Percentiles rank a stretch among this genome's conserved stretches.
phyloP scores from a whole-genome alignment of 148 eudicot genomes.

The Vaccinium macrocarpon region DNA sequence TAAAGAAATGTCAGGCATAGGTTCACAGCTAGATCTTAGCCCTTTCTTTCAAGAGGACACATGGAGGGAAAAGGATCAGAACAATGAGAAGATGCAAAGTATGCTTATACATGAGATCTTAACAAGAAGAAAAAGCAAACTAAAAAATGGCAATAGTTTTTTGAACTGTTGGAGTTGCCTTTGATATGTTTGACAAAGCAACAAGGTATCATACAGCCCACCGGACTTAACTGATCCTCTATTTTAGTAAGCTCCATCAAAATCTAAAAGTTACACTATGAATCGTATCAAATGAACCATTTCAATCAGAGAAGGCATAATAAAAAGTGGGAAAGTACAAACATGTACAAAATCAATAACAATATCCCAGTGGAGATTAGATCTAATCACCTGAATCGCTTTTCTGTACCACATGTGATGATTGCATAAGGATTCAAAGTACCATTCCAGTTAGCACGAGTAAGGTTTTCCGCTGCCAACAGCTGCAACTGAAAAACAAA shows the following conservation, averaged over 20 bases:
- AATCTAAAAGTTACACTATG: neutral
- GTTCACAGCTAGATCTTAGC: neutral
- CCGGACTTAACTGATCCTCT: neutral
- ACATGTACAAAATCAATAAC: neutral
- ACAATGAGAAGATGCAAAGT: neutral
- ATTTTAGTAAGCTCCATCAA: neutral
- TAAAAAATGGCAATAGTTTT: neutral
- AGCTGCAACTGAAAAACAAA: conserved; percentile 57
- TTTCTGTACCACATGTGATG: conserved; percentile 78
- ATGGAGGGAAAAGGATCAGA: neutral
- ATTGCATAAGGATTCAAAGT: conserved; percentile 95
- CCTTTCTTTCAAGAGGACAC: neutral
- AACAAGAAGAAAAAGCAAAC: neutral
- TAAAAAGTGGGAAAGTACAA: neutral
- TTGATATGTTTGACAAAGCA: neutral
- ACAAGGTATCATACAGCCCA: neutral
- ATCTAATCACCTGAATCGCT: conserved; percentile 78
- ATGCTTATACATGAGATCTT: neutral
- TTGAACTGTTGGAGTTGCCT: neutral
- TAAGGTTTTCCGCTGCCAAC: conserved; percentile 83
- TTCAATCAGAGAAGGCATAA: neutral
- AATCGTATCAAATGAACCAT: neutral
- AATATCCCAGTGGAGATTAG: neutral
- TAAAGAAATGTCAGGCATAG: neutral
- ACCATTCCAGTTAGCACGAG: conserved; percentile 81